Conservation (phyloP, 257 asterid genomes). For the Nicotiana undulata region DNA sequence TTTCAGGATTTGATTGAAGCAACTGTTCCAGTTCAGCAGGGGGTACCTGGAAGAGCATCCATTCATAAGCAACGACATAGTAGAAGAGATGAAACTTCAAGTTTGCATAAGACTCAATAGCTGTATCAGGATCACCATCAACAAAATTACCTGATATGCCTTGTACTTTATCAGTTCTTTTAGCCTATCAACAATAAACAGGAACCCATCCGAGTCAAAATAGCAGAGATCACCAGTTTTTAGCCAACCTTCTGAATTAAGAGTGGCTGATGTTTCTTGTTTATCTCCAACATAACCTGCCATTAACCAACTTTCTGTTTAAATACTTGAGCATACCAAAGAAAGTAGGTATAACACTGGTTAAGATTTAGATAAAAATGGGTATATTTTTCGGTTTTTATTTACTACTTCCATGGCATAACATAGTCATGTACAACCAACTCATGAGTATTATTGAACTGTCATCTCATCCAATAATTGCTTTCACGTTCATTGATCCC, state of each 20-base stretch:
- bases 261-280: constrained; percentile 68
- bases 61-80: not conserved
- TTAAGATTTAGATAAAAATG: no score
- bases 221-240: constrained; percentile 94
- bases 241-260: constrained; percentile 90
- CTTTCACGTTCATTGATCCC: no score
- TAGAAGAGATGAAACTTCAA: not conserved
- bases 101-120: not conserved
- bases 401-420: no score
- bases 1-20: constrained; percentile 70
- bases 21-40: constrained; percentile 90
- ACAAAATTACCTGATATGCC: constrained; percentile 67
- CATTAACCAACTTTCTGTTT: constrained; percentile 5
- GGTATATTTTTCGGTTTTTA: no score
- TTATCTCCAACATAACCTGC: constrained; percentile 83
- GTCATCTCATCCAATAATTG: no score
- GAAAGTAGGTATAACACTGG: no score
- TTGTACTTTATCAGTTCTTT: constrained; percentile 90
- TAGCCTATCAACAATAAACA: constrained; percentile 75
- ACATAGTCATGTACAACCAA: no score
- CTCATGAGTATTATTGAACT: no score
- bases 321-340: not conserved
- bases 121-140: not conserved
- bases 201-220: constrained; percentile 73
- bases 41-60: constrained; percentile 60